Evolutionary conservation across 306 rosid species (phyloP), one percentile per base, ranked within the genome.

Genomic region (Medicago lupulina): DNA sequence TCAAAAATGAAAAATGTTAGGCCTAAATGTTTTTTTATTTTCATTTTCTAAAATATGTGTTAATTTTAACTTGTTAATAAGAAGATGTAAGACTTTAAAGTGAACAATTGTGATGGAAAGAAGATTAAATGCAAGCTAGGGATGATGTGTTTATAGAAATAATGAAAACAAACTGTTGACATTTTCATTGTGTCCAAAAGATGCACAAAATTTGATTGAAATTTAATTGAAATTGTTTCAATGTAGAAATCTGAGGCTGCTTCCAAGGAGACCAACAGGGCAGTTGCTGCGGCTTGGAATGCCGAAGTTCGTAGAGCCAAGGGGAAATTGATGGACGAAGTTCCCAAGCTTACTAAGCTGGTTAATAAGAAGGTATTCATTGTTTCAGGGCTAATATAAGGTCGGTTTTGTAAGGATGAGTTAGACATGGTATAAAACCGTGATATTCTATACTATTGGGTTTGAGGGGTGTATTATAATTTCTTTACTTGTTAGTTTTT

Each of bases 251-350:
- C 88, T 7, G 77, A 85, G 71, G 10, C 8, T 46, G 86, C 88
- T 66, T 6, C 40, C 2, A 53, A 80, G 11, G 86, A 85, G 80
- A 41, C 0, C 6, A 85, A 82, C 53, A 75, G 88, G 60, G 86
- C 88, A 14, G 69, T 31, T 46, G 67, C 80, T 10, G 88, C 69
- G 16, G 86, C 88, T 60, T 43, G 82, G 80, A 85, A 85, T 79
- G 88, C 88, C 0, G 88, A 85, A 75, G 86, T 85, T 76, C 88
- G 88, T 59, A 83, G 86, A 8, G 40, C 72, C 23, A 85, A 85
- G 59, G 84, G 80, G 46, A 86, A 92, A 21, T 83, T 92, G 57
- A 92, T 89, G 93, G 96, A 90, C 4, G 96, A 95, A 78, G n/a
- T 95, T 57, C 95, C 93, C 6, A 92, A 89, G 77, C 86, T 94